A percentile compares a stretch with the other conserved stretches of the same genome.
Evolutionary conservation across 1,139 yeast genomes (phyloP).

Genomic region (Taphrina sp.): DNA sequence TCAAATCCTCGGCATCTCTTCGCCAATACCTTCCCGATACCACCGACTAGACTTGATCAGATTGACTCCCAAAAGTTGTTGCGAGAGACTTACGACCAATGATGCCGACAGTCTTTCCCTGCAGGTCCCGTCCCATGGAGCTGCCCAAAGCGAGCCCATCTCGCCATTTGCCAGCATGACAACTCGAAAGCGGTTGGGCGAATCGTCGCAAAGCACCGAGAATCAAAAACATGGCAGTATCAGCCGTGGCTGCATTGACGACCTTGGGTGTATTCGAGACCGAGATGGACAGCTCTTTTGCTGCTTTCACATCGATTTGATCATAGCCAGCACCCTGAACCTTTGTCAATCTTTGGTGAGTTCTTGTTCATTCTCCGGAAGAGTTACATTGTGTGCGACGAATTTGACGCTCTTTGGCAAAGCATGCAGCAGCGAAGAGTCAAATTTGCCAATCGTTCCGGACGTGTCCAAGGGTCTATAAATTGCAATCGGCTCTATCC

Average conservation of each 20-base stretch:
- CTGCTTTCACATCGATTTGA: slow-evolving; percentile 52
- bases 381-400: slow-evolving; percentile 57
- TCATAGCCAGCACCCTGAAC: slow-evolving; percentile 80
- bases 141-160: slow-evolving; percentile 1
- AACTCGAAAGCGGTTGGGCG: not conserved
- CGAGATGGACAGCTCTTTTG: slow-evolving; percentile 54
- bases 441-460: slow-evolving; percentile 66
- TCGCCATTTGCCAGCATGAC: slow-evolving; percentile 18
- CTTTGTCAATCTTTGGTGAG: too few relatives aligned
- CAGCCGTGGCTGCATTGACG: slow-evolving; percentile 75
- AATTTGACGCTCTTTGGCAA: slow-evolving; percentile 64
- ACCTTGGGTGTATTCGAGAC: slow-evolving; percentile 65
- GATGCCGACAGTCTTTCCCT: slow-evolving; percentile 12
- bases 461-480: slow-evolving; percentile 45
- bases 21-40: slow-evolving; percentile 68
- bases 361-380: too few relatives aligned
- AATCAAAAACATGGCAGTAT: slow-evolving; percentile 62
- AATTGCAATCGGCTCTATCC: slow-evolving; percentile 53
- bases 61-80: too few relatives aligned
- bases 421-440: slow-evolving; percentile 60
- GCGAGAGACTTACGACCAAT: slow-evolving; percentile 48
- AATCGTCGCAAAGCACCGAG: slow-evolving; percentile 64
- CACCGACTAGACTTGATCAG: slow-evolving; percentile 52
- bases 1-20: slow-evolving; percentile 65
- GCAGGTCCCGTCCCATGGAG: slow-evolving; percentile 5